Percentiles rank a stretch among this genome's conserved stretches.
Evolutionary conservation across 2,329 filamentous ascomycete genomes (phyloP).

Genomic region (Epichloe sibirici): DNA sequence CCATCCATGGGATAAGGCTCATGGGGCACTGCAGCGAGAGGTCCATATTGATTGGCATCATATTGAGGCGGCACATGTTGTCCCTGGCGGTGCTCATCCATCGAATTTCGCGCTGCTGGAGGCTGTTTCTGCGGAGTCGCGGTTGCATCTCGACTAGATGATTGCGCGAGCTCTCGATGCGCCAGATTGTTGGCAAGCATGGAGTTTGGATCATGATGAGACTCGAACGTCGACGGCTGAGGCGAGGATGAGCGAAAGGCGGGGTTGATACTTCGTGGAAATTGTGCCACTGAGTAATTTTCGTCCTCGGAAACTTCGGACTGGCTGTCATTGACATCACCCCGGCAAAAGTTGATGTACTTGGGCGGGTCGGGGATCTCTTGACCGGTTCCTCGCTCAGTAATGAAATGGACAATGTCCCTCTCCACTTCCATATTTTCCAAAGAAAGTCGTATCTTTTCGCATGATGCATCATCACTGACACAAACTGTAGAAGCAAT

Average conservation of each 20-base stretch:
- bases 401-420: constrained; percentile 83
- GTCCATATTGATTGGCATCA: constrained; percentile 43
- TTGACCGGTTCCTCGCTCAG: constrained; percentile 78
- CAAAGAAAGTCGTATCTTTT: constrained; percentile 85
- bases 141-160: constrained; percentile 37
- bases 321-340: constrained; percentile 66
- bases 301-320: constrained; percentile 82
- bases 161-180: constrained; percentile 36
- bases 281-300: constrained; percentile 88
- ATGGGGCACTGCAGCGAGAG: constrained; percentile 63
- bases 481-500: constrained; percentile 95
- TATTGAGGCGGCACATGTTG: constrained; percentile 17
- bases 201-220: constrained; percentile 77
- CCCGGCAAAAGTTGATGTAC: constrained; percentile 97
- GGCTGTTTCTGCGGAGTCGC: constrained; percentile 35
- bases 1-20: constrained; percentile 91
- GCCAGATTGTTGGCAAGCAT: constrained; percentile 58
- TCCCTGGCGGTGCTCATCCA: constrained; percentile 11
- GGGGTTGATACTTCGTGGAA: constrained; percentile 88
- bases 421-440: constrained; percentile 96
- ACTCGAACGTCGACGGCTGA: constrained; percentile 84
- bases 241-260: constrained; percentile 93
- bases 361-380: constrained; percentile 95
- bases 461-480: constrained; percentile 90
- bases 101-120: constrained; percentile 8